Percentiles rank a stretch among this genome's conserved stretches.
phyloP scores from a whole-genome alignment of 225 moss, liverwort and hornwort species.

The Anthoceros angustus region DNA sequence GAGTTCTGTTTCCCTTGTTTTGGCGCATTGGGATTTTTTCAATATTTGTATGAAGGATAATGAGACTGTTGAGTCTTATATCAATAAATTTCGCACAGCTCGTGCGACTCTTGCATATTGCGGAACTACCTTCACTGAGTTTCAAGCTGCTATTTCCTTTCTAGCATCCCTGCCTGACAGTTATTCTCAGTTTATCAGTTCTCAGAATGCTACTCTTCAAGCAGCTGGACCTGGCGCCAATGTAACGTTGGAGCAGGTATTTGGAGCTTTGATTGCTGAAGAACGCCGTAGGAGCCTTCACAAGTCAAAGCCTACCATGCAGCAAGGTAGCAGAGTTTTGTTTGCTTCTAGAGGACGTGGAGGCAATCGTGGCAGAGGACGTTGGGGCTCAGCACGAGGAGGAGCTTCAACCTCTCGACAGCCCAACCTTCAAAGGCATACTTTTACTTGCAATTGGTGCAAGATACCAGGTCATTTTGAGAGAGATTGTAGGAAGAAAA shows the following conservation, averaged over 20 bases:
- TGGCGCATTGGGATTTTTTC: background rate
- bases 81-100: background rate
- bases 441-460: background rate
- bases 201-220: constrained; percentile 1
- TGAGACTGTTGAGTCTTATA: too few relatives aligned
- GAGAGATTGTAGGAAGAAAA: too few relatives aligned
- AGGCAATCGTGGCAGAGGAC: constrained; percentile 1
- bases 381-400: background rate
- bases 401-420: constrained; percentile 1
- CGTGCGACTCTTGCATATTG: background rate
- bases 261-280: constrained; percentile 1
- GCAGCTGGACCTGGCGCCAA: background rate
- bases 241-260: constrained; percentile 1
- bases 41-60: background rate
- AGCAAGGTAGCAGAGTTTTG: background rate
- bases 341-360: background rate
- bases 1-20: background rate
- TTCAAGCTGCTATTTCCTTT: too few relatives aligned
- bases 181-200: background rate
- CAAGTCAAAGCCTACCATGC: background rate
- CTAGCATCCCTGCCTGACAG: background rate
- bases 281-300: background rate
- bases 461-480: too few relatives aligned
- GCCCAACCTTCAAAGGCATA: background rate
- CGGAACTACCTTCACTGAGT: background rate